These are phyloP conservation scores for Phylloporus scabripes DNA, from an alignment of 768 basidiomycete species.

Conservation along the genomic window DNA sequence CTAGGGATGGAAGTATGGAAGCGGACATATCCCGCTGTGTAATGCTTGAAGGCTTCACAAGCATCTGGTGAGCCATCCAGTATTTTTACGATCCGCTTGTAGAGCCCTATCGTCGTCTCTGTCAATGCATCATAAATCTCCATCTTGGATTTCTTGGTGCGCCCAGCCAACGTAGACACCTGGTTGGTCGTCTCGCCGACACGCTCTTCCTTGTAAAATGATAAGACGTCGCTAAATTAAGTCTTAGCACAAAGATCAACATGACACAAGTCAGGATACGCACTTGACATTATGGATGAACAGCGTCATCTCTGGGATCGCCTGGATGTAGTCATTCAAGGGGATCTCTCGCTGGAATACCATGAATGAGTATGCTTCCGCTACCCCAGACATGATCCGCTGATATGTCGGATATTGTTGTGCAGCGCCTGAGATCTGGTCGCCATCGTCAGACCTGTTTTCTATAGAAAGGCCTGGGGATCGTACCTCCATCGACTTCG, in stretches of 20 bases:
- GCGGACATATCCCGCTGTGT: slow-evolving; percentile 21
- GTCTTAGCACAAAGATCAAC: background rate
- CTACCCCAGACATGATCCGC: slow-evolving; percentile 29
- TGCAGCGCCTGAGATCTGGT: slow-evolving; percentile 21
- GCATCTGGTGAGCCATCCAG: slow-evolving; percentile 14
- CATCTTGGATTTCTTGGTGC: slow-evolving; percentile 21
- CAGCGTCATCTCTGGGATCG: slow-evolving; percentile 33
- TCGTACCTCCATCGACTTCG: slow-evolving; percentile 24
- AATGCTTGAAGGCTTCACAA: slow-evolving; percentile 17
- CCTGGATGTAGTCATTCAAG: slow-evolving; percentile 32
- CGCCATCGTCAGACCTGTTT: background rate
- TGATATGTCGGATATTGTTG: slow-evolving; percentile 24
- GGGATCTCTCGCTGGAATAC: slow-evolving; percentile 33
- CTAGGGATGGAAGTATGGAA: slow-evolving; percentile 26
- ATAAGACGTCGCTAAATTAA: slow-evolving; percentile 33
- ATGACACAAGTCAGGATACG: slow-evolving; percentile 5
- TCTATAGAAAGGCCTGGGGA: background rate
- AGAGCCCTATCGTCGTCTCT: slow-evolving; percentile 21
- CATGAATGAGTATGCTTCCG: slow-evolving; percentile 33
- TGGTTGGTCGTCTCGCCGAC: slow-evolving; percentile 32
- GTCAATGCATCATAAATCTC: slow-evolving; percentile 23
- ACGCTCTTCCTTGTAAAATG: slow-evolving; percentile 40
- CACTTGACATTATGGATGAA: slow-evolving; percentile 36
- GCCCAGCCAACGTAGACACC: slow-evolving; percentile 30
- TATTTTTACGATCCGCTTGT: slow-evolving; percentile 23